These are phyloP conservation scores for Flaveria linearis DNA, from an alignment of 129 eudicot genomes.

Conservation along the genomic window DNA sequence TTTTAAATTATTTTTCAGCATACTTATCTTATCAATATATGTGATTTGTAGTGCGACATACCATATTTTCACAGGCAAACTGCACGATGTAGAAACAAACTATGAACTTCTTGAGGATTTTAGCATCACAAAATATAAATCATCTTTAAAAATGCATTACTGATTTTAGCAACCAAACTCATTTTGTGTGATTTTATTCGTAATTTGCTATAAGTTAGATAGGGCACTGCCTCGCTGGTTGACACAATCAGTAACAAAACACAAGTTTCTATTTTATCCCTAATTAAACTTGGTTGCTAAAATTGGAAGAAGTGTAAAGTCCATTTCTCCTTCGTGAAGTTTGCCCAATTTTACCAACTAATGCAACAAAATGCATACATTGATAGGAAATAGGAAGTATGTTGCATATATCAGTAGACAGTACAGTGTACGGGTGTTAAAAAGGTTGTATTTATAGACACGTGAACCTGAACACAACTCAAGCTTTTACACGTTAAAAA, in stretches of 20 bases:
- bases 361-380: neutral
- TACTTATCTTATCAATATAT: neutral
- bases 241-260: neutral
- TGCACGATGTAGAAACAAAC: neutral
- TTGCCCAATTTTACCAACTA: neutral
- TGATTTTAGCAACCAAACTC: neutral
- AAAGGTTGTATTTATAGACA: too few species aligned
- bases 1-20: neutral
- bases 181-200: neutral
- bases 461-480: too few species aligned
- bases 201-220: neutral
- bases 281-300: neutral
- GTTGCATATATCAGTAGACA: neutral
- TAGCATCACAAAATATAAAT: neutral
- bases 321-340: neutral
- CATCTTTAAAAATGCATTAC: neutral
- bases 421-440: too few species aligned
- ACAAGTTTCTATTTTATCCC: neutral
- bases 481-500: too few species aligned
- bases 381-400: neutral
- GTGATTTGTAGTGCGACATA: neutral
- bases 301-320: constrained; percentile 1
- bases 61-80: neutral
- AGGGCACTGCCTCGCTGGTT: neutral
- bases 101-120: too few species aligned